Evolutionary conservation across 495 filamentous ascomycete genomes (phyloP), one percentile per base, ranked within the genome.

Genomic region (Aspergillus leporis): DNA sequence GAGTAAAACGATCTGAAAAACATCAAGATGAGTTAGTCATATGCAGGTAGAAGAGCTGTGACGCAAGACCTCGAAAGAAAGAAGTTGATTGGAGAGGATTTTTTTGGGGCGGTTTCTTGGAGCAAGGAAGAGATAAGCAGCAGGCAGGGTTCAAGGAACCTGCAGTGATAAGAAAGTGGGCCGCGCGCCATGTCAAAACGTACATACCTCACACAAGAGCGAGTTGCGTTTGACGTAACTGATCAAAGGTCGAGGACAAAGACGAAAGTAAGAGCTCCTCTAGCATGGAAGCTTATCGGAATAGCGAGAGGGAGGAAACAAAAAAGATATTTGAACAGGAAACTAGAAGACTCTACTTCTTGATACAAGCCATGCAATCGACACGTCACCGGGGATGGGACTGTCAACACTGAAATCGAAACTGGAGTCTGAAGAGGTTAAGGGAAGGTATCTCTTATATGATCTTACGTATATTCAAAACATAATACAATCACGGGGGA

Each of bases 271-370:
- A n/a, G n/a, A 32, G 31, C 31, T 10, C 31, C 13, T 36, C 13
- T 36, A 53, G 45, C 25, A 41, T 55, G 19, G 53, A 56, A 61
- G 59, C 59, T 61, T 61, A 61, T 61, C 53, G 47, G 55, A 55
- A 16, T 34, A 40, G 25, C 14, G 13, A 36, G 49, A 16, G 18
- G 9, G n/a, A 28, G 25, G 25, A 48, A 50, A 30, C 32, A n/a
- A n/a, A n/a, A n/a, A n/a, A n/a, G n/a, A n/a, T n/a, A n/a, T n/a
- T n/a, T n/a, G n/a, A n/a, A n/a, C 4, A 32, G 12, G 32, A 40
- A 47, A 19, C 45, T 18, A 25, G 21, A 48, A 12, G 47, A 10
- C 25, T 50, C 51, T 53, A 21, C 32, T 53, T 38, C 36, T 51
- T 13, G 14, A 30, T 31, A 31, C 18, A 31, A 54, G 58, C 58